A percentile compares a stretch with the other conserved stretches of the same genome.
These are phyloP conservation scores for Symbiodinium pilosum DNA, from an alignment of 73 alveolate genomes.

Conservation along the genomic window DNA sequence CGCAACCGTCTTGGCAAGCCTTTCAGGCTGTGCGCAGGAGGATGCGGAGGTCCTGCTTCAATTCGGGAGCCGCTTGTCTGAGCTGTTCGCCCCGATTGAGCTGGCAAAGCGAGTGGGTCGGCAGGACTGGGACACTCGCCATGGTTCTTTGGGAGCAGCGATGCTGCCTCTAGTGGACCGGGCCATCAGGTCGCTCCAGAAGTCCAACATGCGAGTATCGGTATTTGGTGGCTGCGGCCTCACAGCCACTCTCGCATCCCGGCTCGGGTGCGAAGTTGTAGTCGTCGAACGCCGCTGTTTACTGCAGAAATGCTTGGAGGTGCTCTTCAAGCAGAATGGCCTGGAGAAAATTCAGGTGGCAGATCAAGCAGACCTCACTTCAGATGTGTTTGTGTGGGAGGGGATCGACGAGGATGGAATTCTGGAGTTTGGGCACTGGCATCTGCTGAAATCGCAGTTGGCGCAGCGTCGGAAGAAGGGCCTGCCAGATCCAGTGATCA, in stretches of 20 bases:
- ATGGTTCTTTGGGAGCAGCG: neutral
- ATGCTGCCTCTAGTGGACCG: neutral
- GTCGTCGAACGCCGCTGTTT: conserved; percentile 8
- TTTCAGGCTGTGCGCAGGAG: neutral
- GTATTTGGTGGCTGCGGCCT: conserved; percentile 28
- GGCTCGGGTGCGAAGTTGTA: conserved; percentile 29
- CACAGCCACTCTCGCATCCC: conserved; percentile 18
- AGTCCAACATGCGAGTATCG: neutral
- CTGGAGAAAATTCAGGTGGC: neutral
- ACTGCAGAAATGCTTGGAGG: conserved; percentile 15
- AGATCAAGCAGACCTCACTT: conserved; percentile 11
- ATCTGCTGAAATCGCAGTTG: neutral
- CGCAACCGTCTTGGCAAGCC: neutral
- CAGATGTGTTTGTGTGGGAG: conserved; percentile 48
- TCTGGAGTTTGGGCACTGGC: conserved; percentile 59
- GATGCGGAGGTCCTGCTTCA: neutral
- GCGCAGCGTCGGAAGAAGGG: neutral
- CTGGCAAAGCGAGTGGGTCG: conserved; percentile 17
- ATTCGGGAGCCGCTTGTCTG: neutral
- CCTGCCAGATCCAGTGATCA: neutral
- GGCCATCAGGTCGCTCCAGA: neutral
- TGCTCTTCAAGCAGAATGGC: neutral
- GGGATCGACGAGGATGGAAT: conserved; percentile 64
- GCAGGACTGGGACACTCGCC: neutral
- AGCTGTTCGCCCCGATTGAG: neutral